Evolutionary conservation across 2,329 filamentous ascomycete genomes (phyloP).

Genomic region (Diplodia intermedia): DNA sequence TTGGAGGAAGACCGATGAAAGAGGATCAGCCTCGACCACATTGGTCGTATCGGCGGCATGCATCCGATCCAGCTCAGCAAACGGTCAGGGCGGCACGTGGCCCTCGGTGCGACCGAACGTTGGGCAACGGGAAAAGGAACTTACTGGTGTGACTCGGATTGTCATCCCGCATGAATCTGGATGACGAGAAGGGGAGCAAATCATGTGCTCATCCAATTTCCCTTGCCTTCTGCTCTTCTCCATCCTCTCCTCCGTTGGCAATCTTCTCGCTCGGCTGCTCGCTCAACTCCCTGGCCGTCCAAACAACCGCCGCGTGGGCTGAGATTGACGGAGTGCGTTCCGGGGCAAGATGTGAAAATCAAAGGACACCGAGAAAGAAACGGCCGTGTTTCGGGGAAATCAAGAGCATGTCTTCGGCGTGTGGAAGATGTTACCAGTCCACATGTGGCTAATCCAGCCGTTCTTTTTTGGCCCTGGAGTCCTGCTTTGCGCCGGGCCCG

Average conservation of each 20-base stretch:
- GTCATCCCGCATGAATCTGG: constrained; percentile 12
- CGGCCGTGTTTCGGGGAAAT: constrained; percentile 22
- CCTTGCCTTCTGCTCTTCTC: neutral
- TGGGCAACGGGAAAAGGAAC: neutral
- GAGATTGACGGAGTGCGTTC: constrained; percentile 7
- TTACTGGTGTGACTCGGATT: constrained; percentile 2
- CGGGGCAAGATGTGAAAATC: neutral
- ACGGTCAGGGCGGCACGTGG: constrained; percentile 7
- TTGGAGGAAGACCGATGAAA: neutral
- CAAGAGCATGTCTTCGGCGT: neutral
- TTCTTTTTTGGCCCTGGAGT: constrained; percentile 22
- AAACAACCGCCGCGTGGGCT: neutral
- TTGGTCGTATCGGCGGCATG: constrained; percentile 5
- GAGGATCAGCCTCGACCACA: neutral
- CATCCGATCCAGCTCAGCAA: neutral
- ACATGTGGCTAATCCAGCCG: constrained; percentile 11
- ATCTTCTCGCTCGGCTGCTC: constrained; percentile 1
- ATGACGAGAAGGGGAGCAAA: constrained; percentile 9
- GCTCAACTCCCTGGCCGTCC: neutral
- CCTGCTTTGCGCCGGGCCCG: constrained; percentile 12
- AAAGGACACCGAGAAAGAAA: neutral
- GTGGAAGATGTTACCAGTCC: constrained; percentile 16
- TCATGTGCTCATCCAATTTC: constrained; percentile 12
- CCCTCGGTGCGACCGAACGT: constrained; percentile 6
- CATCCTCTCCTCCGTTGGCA: neutral